phyloP scores from a whole-genome alignment of 2,329 filamentous ascomycete species.

The Ceratocystis eucalypticola region DNA sequence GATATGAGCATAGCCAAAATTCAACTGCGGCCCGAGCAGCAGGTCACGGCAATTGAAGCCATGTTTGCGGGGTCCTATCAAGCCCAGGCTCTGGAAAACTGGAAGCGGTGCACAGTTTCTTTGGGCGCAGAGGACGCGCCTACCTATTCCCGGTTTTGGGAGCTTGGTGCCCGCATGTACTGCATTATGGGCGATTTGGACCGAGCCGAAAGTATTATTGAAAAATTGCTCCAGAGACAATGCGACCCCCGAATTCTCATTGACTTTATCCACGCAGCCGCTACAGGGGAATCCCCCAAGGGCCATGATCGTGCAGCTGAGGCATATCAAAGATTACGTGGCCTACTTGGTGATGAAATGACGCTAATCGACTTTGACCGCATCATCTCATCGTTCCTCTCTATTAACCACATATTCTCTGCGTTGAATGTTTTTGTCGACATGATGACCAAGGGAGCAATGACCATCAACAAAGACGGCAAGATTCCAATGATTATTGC shows the following conservation, averaged over 20 bases:
- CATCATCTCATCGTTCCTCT: conserved; percentile 57
- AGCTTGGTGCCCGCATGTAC: conserved; percentile 53
- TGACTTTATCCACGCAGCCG: conserved; percentile 51
- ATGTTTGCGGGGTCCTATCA: conserved; percentile 50
- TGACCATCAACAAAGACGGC: conserved; percentile 33
- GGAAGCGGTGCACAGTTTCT: conserved; percentile 43
- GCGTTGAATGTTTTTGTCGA: conserved; percentile 71
- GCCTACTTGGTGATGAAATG: conserved; percentile 45
- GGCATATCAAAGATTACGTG: conserved; percentile 51
- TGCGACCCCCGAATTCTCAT: conserved; percentile 45
- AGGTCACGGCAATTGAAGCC: conserved; percentile 54
- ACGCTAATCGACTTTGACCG: conserved; percentile 63
- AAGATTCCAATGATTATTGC: conserved; percentile 37
- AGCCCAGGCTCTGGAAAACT: conserved; percentile 46
- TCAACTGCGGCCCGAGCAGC: conserved; percentile 41
- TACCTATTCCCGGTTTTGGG: conserved; percentile 43
- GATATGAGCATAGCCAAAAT: conserved; percentile 51
- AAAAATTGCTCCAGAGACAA: conserved; percentile 37
- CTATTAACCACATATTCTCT: conserved; percentile 48
- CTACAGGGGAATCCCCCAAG: conserved; percentile 28
- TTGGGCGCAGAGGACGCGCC: conserved; percentile 34
- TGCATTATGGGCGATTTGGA: conserved; percentile 44
- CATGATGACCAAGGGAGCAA: conserved; percentile 60
- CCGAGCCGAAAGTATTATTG: conserved; percentile 43
- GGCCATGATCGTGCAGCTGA: conserved; percentile 48